Percentiles rank a stretch among this genome's conserved stretches.
These are phyloP conservation scores for Euphorbia neoarborescens DNA, from an alignment of 441 rosid genomes.

Conservation along the genomic window DNA sequence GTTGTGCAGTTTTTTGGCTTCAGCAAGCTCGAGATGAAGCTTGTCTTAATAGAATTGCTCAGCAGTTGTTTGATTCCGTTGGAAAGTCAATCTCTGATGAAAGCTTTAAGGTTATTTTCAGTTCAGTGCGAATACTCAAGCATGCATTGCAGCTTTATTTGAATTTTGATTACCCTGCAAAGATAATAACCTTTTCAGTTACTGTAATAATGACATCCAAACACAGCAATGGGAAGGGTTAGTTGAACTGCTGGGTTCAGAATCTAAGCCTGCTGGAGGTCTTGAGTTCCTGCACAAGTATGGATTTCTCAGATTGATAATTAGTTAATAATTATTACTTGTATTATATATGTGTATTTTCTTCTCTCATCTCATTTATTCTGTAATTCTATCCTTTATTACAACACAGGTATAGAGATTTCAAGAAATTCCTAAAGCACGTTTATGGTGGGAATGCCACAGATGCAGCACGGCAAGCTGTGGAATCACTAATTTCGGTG, in stretches of 20 bases:
- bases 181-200: conserved; percentile 3
- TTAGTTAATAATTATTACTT: background rate
- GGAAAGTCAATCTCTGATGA: conserved; percentile 88
- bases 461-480: conserved; percentile 56
- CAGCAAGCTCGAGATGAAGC: conserved; percentile 76
- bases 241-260: conserved; percentile 70
- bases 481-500: conserved; percentile 70
- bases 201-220: conserved; percentile 13
- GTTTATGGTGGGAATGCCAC: conserved; percentile 48
- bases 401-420: conserved; percentile 70
- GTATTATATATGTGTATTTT: too few species aligned
- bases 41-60: conserved; percentile 70
- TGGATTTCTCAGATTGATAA: background rate
- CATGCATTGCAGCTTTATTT: background rate
- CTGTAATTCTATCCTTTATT: conserved; percentile 9
- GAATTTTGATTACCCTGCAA: conserved; percentile 1
- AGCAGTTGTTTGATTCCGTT: conserved; percentile 77
- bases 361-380: background rate
- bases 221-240: conserved; percentile 96
- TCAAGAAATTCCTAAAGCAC: conserved; percentile 68
- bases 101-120: conserved; percentile 63
- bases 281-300: conserved; percentile 92
- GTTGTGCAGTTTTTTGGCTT: conserved; percentile 82
- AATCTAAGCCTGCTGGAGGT: conserved; percentile 68
- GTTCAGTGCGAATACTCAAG: background rate